Base-by-base conservation (phyloP, 805 yeast species). In the Lipomyces starkeyi region DNA sequence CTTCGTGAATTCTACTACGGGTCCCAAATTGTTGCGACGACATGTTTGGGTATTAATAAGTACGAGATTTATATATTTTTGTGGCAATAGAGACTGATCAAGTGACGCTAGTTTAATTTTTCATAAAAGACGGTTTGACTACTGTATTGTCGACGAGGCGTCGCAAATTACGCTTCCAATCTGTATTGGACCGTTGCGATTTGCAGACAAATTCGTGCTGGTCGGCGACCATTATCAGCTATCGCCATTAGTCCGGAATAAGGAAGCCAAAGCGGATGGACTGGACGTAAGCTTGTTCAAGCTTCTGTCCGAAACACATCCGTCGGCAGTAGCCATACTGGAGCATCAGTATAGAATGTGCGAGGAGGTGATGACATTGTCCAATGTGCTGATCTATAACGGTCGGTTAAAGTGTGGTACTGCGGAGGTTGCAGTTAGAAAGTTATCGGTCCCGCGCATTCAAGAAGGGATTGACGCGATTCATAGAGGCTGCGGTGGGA, bases 211-310 rank as follows among this genome's bases (percentile, higher is more conserved):
- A 77, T 95, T 94, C 76, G 84, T 95, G 0, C 83, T 95, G 68
- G 98, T 95, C n/a, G 99, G 99, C 9, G 99, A 95, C 76, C 98
- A 95, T 77, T 87, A 85, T 71, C 99, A 95, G 77, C 81, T 95
- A 32, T 96, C 98, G 2, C 99, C 99, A 0, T 81, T 95, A 61
- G 93, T 95, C 0, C 83, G 85, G 32, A 87, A 87, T 73, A 84
- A 88, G 0, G 84, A 83, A 22, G 97, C 98, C 0, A 83, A 83
- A 63, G 73, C 73, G 13, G 87, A 84, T 0, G 93, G 93, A 0
- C 79, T 95, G 9, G 90, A 90, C 49, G 83, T 83, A 52, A 92
- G 97, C 0, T 80, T 96, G 64, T 95, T 95, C 80, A 88, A 87
- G 75, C 80, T 84, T 1, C 82, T 95, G 54, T 88, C 94, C 70